Base-by-base conservation (phyloP, 495 filamentous ascomycete genomes). In the Penicillium cinerascens region DNA sequence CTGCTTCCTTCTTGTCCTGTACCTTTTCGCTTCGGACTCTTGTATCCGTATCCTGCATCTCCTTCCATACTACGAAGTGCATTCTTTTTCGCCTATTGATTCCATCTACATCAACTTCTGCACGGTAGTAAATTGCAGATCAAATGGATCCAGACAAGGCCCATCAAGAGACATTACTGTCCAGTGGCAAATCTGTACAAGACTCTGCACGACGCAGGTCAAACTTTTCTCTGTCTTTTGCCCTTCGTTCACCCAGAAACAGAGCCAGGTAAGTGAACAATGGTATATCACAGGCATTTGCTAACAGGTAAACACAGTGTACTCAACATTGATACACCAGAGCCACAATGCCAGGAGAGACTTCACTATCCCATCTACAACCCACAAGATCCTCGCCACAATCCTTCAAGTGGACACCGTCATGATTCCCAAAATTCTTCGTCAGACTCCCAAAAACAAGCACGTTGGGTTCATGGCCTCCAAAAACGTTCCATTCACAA, bases 361-460 rank as follows among this genome's bases (percentile, higher is more conserved):
- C 44, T 48, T 18, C 65, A 71, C 42, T 75, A 73, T 46, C 72
- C 72, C 1, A 46, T 75, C 9, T 75, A 68, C 43, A 56, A 73
- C 43, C 66, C 70, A 18, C 52, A 52, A 22, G 61, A 73, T 27
- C 69, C 67, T 50, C 55, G 65, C 20, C 72, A 75, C 36, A 73
- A 71, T 27, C 68, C 71, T 18, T 20, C 60, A 7, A 17, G 27
- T 13, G 16, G 51, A 46, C 20, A 45, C 8, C 46, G 52, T 11
- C 49, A 53, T 20, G 55, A 52, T 0, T 49, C 54, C 40, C 47
- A 45, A 1, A 47, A 46, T 15, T 54, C 59, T 20, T 40, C 56
- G 0, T 38, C 59, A 8, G 52, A 50, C 4, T 47, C 58, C 4
- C 49, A 48, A 16, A 51, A 52, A 1, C 65, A 62, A 43, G 44